phyloP scores from a whole-genome alignment of 2,329 filamentous ascomycete genomes.

The Pseudogymnoascus sp. region DNA sequence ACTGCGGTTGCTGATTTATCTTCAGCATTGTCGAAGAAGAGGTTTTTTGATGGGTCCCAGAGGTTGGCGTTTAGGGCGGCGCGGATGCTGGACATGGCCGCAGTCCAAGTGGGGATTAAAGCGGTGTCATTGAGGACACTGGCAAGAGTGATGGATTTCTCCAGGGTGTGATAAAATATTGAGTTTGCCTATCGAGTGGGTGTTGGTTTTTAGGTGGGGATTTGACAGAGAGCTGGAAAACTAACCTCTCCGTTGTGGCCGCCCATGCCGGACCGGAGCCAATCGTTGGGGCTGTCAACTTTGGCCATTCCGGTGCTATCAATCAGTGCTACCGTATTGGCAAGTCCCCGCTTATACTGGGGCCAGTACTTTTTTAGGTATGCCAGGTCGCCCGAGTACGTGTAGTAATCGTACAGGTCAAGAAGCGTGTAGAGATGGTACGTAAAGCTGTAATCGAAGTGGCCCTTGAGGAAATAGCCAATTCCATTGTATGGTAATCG shows the following conservation, averaged over 20 bases:
- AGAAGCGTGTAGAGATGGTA: conserved; percentile 53
- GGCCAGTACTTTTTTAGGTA: conserved; percentile 42
- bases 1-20: conserved; percentile 38
- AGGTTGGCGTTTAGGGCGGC: conserved; percentile 33
- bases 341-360: conserved; percentile 41
- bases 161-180: neutral
- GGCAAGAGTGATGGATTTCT: neutral
- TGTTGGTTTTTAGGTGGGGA: neutral
- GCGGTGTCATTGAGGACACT: conserved; percentile 27
- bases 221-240: neutral
- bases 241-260: conserved; percentile 24
- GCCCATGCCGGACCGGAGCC: conserved; percentile 24
- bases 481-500: conserved; percentile 44
- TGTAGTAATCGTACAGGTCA: conserved; percentile 49
- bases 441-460: conserved; percentile 37
- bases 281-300: conserved; percentile 18
- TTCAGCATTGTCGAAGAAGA: conserved; percentile 37
- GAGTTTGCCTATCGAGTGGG: neutral
- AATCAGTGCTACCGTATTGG: conserved; percentile 29
- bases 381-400: conserved; percentile 44
- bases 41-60: conserved; percentile 33
- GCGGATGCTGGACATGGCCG: conserved; percentile 21
- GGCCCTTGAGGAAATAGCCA: conserved; percentile 22
- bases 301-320: conserved; percentile 2
- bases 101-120: conserved; percentile 30